These are phyloP conservation scores for Cystobasidiaceae sp. DNA, from an alignment of 1,284 basidiomycete genomes.

Conservation along the genomic window DNA sequence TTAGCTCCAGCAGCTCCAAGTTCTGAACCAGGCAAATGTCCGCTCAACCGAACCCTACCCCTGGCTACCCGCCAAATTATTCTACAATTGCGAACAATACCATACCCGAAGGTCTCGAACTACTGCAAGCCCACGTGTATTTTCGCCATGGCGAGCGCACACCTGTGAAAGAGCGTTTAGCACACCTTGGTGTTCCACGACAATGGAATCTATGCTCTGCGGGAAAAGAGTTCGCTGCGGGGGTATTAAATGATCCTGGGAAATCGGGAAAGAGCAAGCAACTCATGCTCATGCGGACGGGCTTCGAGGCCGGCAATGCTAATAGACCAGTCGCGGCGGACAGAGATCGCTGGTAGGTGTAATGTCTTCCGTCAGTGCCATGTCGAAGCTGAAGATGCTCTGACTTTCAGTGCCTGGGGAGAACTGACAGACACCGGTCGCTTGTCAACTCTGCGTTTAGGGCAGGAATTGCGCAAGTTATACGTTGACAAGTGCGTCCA, in stretches of 20 bases:
- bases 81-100: background rate
- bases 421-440: constrained; percentile 42
- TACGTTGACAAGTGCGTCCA: constrained; percentile 39
- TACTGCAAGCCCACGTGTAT: constrained; percentile 24
- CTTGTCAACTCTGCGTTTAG: constrained; percentile 36
- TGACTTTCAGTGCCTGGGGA: constrained; percentile 36
- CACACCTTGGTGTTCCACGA: constrained; percentile 21
- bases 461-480: constrained; percentile 32
- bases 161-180: constrained; percentile 18
- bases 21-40: constrained; percentile 7
- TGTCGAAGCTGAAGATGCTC: background rate
- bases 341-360: background rate
- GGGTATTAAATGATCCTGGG: constrained; percentile 1
- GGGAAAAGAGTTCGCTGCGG: constrained; percentile 12
- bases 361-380: background rate
- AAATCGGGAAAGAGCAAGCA: background rate
- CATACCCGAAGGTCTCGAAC: constrained; percentile 18
- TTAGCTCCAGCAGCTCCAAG: too few relatives aligned
- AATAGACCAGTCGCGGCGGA: background rate
- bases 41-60: constrained; percentile 17
- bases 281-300: constrained; percentile 5
- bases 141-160: constrained; percentile 31
- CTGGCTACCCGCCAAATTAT: constrained; percentile 17
- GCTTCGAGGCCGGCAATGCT: background rate
- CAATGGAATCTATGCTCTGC: constrained; percentile 22